phyloP scores from a whole-genome alignment of 1,284 basidiomycete species.

The Clitocybe nebularis region DNA sequence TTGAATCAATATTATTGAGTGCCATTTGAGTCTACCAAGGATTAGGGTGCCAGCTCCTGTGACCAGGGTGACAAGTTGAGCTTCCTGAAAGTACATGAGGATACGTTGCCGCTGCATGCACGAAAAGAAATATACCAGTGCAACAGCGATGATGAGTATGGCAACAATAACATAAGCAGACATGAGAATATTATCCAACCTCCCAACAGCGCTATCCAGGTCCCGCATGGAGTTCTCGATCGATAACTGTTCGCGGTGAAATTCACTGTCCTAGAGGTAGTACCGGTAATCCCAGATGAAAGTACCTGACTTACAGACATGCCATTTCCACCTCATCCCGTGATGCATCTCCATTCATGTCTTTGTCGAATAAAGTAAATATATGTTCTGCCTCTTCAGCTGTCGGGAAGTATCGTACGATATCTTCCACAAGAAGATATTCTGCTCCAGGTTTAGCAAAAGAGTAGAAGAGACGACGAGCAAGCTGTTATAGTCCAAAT shows the following conservation, averaged over 20 bases:
- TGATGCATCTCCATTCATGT: conserved; percentile 70
- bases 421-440: conserved; percentile 64
- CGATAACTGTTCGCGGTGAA: conserved; percentile 83
- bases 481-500: conserved; percentile 48
- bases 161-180: conserved; percentile 64
- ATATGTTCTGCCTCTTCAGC: conserved; percentile 61
- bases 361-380: conserved; percentile 81
- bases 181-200: conserved; percentile 75
- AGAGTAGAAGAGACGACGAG: conserved; percentile 84
- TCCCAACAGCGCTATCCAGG: conserved; percentile 84
- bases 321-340: conserved; percentile 52
- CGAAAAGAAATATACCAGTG: conserved; percentile 43
- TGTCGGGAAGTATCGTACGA: conserved; percentile 69
- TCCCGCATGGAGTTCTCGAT: conserved; percentile 89
- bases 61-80: conserved; percentile 68
- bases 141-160: conserved; percentile 71
- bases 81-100: conserved; percentile 41
- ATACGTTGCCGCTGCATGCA: conserved; percentile 2
- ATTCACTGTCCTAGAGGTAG: conserved; percentile 42
- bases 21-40: conserved; percentile 48
- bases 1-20: conserved; percentile 3
- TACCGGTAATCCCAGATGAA: background rate
- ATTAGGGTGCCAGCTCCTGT: conserved; percentile 81
- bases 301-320: conserved; percentile 47
- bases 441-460: conserved; percentile 67